Evolutionary conservation across 1,284 basidiomycete genomes (phyloP).

Genomic region (Ganoderma boninense): DNA sequence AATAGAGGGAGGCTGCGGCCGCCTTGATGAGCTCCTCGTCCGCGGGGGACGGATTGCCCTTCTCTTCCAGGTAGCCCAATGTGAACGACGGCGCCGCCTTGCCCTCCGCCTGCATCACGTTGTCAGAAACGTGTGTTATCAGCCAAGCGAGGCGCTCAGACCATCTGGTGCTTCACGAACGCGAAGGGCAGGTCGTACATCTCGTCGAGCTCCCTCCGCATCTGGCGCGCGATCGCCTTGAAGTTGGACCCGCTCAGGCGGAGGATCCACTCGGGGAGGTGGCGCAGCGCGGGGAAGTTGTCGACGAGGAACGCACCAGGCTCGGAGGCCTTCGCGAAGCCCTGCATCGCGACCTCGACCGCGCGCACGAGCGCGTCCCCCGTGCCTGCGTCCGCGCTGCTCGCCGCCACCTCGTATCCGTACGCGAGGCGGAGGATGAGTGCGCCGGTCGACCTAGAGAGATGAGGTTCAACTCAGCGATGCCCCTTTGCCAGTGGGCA

Average conservation of each 20-base stretch:
- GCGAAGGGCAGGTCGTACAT: slow-evolving; percentile 45
- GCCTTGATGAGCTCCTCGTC: slow-evolving; percentile 50
- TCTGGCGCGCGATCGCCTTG: slow-evolving; percentile 38
- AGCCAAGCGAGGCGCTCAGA: slow-evolving; percentile 10
- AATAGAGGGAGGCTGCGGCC: slow-evolving; percentile 50
- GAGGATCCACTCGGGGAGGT: slow-evolving; percentile 46
- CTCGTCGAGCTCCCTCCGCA: slow-evolving; percentile 42
- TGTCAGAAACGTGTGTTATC: not conserved
- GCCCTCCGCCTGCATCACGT: not conserved
- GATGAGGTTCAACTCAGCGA: not conserved
- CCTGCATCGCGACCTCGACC: slow-evolving; percentile 52
- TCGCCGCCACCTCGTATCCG: slow-evolving; percentile 50
- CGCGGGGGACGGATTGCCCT: slow-evolving; percentile 22
- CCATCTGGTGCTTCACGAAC: slow-evolving; percentile 45
- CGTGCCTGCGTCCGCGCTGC: slow-evolving; percentile 25
- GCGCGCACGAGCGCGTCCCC: slow-evolving; percentile 48
- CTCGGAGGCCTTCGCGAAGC: slow-evolving; percentile 47
- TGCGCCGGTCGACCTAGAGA: slow-evolving; percentile 45
- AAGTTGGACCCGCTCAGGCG: slow-evolving; percentile 43
- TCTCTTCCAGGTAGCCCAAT: slow-evolving; percentile 40
- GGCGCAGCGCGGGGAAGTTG: slow-evolving; percentile 45
- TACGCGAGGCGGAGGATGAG: slow-evolving; percentile 49
- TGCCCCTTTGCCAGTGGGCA: not conserved
- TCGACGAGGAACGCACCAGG: slow-evolving; percentile 51
- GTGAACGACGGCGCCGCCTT: slow-evolving; percentile 39